Conservation (phyloP, 768 basidiomycete species). For the Naganishia vaughanmartiniae region DNA sequence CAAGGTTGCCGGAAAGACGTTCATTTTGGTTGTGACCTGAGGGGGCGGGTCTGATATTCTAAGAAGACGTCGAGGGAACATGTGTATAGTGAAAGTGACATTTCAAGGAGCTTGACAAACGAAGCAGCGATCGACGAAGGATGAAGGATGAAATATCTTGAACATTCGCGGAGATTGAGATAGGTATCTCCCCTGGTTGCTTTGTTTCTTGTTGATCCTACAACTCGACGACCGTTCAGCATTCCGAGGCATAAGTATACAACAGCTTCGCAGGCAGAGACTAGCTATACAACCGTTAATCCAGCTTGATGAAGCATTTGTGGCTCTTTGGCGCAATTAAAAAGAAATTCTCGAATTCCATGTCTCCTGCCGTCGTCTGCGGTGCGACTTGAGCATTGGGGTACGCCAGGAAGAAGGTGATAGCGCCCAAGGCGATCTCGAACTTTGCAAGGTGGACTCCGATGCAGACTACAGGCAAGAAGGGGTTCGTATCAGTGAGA, state of each 20-base stretch:
- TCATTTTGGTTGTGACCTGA: slow-evolving; percentile 12
- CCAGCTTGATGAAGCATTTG: slow-evolving; percentile 2
- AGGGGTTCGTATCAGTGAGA: neutral
- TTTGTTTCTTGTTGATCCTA: no score
- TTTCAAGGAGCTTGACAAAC: neutral
- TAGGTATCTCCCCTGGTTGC: no score
- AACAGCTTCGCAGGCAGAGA: neutral
- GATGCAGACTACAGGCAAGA: neutral
- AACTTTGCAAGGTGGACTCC: slow-evolving; percentile 6
- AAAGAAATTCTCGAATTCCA: slow-evolving; percentile 13
- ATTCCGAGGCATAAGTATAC: no score
- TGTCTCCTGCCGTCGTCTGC: neutral
- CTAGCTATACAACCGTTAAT: neutral
- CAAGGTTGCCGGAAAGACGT: slow-evolving; percentile 11
- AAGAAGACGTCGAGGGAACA: neutral
- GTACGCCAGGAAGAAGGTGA: slow-evolving; percentile 16
- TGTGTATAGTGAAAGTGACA: neutral
- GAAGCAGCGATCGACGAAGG: slow-evolving; percentile 19
- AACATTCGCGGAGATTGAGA: neutral
- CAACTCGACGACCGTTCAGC: no score
- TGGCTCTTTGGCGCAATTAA: slow-evolving; percentile 9
- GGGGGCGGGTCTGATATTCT: neutral
- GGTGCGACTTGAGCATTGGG: slow-evolving; percentile 2
- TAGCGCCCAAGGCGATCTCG: slow-evolving; percentile 5
- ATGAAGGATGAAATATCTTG: slow-evolving; percentile 9